These are phyloP conservation scores for Prunus salicina DNA, from an alignment of 306 rosid species.

Conservation along the genomic window DNA sequence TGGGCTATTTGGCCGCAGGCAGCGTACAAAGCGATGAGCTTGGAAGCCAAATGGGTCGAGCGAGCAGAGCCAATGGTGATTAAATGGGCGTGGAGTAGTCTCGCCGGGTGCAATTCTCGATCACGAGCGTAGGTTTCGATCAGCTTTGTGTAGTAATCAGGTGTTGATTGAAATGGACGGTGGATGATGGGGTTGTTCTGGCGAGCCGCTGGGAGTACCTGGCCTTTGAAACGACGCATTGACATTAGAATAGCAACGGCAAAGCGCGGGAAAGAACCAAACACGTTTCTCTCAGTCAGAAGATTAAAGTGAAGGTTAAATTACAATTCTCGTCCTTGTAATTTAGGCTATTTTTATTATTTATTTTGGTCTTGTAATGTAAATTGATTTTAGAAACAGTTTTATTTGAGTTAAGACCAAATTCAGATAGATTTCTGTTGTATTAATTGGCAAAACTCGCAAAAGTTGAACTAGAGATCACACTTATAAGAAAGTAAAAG, in stretches of 20 bases:
- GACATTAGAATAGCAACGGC: constrained; percentile 9
- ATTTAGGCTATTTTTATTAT: no score
- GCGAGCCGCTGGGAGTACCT: background rate
- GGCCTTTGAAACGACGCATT: constrained; percentile 11
- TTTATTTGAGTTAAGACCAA: no score
- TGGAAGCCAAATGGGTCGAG: constrained; percentile 52
- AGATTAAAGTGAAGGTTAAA: background rate
- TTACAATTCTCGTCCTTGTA: background rate
- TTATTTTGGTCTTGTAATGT: no score
- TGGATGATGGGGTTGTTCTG: constrained; percentile 18
- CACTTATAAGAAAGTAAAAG: no score
- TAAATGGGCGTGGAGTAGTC: constrained; percentile 72
- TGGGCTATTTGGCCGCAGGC: constrained; percentile 46
- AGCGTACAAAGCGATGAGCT: constrained; percentile 49
- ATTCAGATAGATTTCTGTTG: no score
- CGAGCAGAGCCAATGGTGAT: constrained; percentile 48
- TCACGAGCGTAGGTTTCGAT: constrained; percentile 40
- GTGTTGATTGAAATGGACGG: constrained; percentile 33
- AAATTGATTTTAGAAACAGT: no score
- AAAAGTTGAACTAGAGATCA: no score
- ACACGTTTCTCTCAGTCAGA: background rate
- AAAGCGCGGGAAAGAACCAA: background rate
- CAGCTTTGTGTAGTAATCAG: constrained; percentile 39
- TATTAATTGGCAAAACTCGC: no score
- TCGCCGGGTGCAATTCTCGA: constrained; percentile 47